Evolutionary conservation across 148 eudicot genomes (phyloP).

Genomic region (Cornus suecica): DNA sequence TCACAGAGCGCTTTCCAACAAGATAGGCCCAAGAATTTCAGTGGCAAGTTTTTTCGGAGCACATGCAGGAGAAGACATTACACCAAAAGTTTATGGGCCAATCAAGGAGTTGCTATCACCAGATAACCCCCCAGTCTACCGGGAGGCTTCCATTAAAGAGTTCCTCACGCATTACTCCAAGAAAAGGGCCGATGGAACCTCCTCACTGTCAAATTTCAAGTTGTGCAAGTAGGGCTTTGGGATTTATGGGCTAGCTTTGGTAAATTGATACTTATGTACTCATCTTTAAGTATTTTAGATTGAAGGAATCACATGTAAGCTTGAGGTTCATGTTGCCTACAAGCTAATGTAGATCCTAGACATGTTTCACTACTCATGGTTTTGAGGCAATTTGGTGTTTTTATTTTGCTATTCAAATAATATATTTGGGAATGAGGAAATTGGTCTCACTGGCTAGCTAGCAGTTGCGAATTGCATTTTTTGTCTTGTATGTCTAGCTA

Average conservation of each 20-base stretch:
- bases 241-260: background rate
- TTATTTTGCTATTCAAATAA: background rate
- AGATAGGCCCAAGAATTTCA: slow-evolving; percentile 10
- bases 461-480: too few species aligned
- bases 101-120: slow-evolving; percentile 40
- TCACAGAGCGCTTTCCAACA: slow-evolving; percentile 12
- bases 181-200: background rate
- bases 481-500: too few species aligned
- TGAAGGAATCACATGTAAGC: too few species aligned
- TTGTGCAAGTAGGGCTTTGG: background rate
- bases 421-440: too few species aligned
- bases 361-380: too few species aligned
- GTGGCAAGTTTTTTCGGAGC: slow-evolving; percentile 13
- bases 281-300: too few species aligned
- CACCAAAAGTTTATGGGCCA: slow-evolving; percentile 8
- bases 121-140: slow-evolving; percentile 30
- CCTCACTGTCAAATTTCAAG: background rate
- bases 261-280: too few species aligned
- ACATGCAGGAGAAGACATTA: background rate
- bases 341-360: too few species aligned
- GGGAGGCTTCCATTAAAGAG: background rate
- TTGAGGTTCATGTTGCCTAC: too few species aligned
- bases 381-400: background rate
- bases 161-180: background rate
- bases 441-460: too few species aligned